A percentile compares a stretch with the other conserved stretches of the same genome.
phyloP scores from a whole-genome alignment of 2,329 filamentous ascomycete species.

The Parascedosporium putredinis region DNA sequence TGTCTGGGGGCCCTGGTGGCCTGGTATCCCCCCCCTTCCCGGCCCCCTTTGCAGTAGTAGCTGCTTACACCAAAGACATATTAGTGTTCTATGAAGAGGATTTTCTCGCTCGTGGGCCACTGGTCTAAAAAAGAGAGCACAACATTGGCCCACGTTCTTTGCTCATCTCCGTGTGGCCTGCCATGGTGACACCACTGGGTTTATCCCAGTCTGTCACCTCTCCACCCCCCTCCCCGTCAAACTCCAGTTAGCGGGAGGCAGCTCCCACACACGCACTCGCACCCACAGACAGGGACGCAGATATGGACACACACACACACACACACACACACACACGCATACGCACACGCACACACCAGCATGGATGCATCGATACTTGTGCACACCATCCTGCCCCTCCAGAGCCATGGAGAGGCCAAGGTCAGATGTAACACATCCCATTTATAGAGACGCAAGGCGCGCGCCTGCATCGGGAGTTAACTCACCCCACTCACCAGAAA shows the following conservation, averaged over 20 bases:
- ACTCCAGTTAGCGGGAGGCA: too few relatives aligned
- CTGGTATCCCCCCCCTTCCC: too few relatives aligned
- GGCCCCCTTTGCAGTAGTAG: too few relatives aligned
- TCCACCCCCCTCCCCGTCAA: background rate
- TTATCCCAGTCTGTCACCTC: background rate
- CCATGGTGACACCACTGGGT: background rate
- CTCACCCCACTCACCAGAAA: conserved; percentile 1
- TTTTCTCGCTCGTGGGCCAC: too few relatives aligned
- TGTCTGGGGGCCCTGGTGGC: too few relatives aligned
- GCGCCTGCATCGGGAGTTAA: conserved; percentile 1
- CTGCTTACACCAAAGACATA: too few relatives aligned
- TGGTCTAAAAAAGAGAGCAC: background rate
- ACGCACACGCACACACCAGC: background rate
- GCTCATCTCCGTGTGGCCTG: background rate
- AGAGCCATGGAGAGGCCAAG: background rate
- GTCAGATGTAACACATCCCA: background rate
- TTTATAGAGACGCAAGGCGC: background rate
- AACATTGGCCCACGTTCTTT: background rate
- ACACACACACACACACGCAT: background rate
- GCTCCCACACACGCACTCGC: too few relatives aligned
- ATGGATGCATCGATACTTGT: too few relatives aligned
- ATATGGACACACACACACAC: background rate
- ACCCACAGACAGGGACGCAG: background rate
- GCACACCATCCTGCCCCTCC: background rate
- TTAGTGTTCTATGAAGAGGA: too few relatives aligned